Evolutionary conservation across 2,329 filamentous ascomycete genomes (phyloP), one percentile per base, ranked within the genome.

Genomic region (Pseudogymnoascus sp.): DNA sequence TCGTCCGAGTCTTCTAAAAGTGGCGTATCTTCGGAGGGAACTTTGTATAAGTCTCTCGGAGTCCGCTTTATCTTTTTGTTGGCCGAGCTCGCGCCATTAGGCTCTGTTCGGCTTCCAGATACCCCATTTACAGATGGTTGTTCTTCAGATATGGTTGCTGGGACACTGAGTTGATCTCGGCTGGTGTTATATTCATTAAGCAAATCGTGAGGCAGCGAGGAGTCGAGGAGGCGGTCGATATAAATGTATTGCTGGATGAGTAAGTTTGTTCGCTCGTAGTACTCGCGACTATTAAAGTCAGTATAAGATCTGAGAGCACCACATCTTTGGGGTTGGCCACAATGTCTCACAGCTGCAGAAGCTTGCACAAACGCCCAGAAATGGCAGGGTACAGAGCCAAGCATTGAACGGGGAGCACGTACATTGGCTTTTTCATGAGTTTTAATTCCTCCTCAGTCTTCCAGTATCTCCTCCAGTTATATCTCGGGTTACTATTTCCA

Each of bases 241-340:
- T 96, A 97, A 66, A 96, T 81, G 74, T 97, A 98, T 73, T 96
- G 89, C 74, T 95, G 90, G 64, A 98, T 86, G 46, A 97, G 81
- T 68, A 88, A 87, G 76, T 98, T 98, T 72, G 88, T 93, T 46
- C 90, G 86, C 78, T 96, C 88, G 72, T 98, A 96, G 77, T 96
- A 97, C 71, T 88, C 73, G 56, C 92, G 89, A 65, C 85, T 88
- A 19, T 46, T 62, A 6, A 10, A 37, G 43, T 12, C 24, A 65
- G 41, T 64, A 37, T 31, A n/a, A 11, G 6, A 22, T 33, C 33
- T 14, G 14, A 33, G 28, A 33, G 24, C 33, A 16, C n/a, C n/a
- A 46, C 12, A 10, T 24, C 59, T n/a, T 43, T 24, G 24, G 28
- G 59, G 3, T 31, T 43, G 22, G 50, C 50, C 50, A 12, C 10